phyloP scores from a whole-genome alignment of 192 early-diverging fungal species.

The Coemansia erecta region DNA sequence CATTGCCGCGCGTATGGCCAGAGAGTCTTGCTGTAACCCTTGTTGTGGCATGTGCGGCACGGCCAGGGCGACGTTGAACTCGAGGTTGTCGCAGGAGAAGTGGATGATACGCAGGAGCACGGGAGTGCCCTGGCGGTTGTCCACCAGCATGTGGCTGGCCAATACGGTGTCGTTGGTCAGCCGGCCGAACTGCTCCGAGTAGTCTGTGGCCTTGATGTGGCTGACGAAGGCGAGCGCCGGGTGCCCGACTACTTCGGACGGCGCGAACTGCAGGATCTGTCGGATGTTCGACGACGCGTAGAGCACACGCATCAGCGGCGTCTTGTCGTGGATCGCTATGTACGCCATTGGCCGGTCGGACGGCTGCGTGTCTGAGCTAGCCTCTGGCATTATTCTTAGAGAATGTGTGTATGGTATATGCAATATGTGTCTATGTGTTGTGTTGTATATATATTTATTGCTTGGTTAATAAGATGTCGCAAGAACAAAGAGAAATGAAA shows the following conservation, averaged over 20 bases:
- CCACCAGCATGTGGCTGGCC: conserved; percentile 3
- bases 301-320: conserved; percentile 6
- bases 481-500: no score
- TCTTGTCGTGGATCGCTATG: conserved; percentile 9
- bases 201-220: conserved; percentile 1
- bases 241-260: conserved; percentile 1
- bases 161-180: conserved; percentile 1
- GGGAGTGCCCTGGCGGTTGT: background rate
- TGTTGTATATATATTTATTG: no score
- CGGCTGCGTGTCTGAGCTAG: no score
- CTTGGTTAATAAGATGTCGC: no score
- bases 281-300: conserved; percentile 9
- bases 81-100: conserved; percentile 4
- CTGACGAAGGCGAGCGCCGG: conserved; percentile 1
- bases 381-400: no score
- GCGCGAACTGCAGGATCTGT: conserved; percentile 3
- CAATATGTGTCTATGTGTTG: no score
- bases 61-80: conserved; percentile 2
- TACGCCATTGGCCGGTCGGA: no score
- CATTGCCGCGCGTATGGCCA: no score
- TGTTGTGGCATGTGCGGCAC: background rate
- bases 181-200: background rate
- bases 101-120: conserved; percentile 5
- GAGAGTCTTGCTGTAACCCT: no score
- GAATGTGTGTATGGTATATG: no score